A percentile compares a stretch with the other conserved stretches of the same genome.
Conservation (phyloP, 345 rosid genomes). For the Gossypium bickii region DNA sequence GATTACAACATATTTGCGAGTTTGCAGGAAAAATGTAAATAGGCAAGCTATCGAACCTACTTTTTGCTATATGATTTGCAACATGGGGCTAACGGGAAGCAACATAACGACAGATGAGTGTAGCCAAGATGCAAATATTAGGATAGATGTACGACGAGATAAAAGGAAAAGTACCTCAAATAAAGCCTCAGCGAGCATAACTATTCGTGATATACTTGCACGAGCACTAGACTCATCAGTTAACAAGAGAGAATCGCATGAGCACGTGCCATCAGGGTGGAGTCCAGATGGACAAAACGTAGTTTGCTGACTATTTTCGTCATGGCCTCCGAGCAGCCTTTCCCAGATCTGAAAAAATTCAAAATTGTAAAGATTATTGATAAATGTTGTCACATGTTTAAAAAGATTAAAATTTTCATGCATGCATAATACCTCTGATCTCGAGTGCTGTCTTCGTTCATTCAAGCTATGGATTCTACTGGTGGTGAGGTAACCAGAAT, state of each 20-base stretch:
- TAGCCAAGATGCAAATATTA: not conserved
- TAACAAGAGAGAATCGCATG: slow-evolving; percentile 44
- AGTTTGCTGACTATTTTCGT: slow-evolving; percentile 35
- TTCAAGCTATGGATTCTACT: slow-evolving; percentile 45
- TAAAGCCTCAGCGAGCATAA: slow-evolving; percentile 78
- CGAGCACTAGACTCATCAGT: slow-evolving; percentile 49
- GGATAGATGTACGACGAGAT: not conserved
- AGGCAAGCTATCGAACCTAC: too few species aligned
- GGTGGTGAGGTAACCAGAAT: slow-evolving; percentile 37
- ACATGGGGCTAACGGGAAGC: too few species aligned
- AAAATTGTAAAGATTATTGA: not conserved
- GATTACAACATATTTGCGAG: too few species aligned
- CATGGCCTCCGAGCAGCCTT: slow-evolving; percentile 48
- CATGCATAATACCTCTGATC: slow-evolving; percentile 50
- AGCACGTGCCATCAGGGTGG: slow-evolving; percentile 61
- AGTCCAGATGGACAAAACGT: slow-evolving; percentile 58
- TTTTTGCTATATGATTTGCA: too few species aligned
- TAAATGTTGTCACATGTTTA: slow-evolving; percentile 3
- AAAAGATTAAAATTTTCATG: not conserved
- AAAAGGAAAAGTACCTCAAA: slow-evolving; percentile 48
- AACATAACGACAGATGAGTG: too few species aligned
- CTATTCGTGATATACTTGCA: slow-evolving; percentile 66
- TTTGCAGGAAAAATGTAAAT: too few species aligned
- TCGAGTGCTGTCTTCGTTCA: slow-evolving; percentile 46
- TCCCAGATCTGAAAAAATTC: slow-evolving; percentile 50